Conservation (phyloP, 225 moss, liverwort and hornwort genomes). For the Pseudisothecium myosuroides region DNA sequence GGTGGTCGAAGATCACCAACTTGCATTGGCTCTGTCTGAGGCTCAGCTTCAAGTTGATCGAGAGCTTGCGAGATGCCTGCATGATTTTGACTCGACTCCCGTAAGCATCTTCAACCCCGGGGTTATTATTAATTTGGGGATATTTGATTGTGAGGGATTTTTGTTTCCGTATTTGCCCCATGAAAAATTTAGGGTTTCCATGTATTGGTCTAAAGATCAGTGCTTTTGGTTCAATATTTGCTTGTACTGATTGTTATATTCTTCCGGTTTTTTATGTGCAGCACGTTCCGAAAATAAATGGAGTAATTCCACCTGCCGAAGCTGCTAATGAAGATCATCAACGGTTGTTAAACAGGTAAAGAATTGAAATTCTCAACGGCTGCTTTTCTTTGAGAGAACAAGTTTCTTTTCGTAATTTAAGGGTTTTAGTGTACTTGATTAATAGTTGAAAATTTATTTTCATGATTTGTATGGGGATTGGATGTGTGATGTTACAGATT, state of each 20-base stretch:
- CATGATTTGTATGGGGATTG: background rate
- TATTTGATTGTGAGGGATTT: background rate
- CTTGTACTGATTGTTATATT: background rate
- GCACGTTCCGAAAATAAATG: constrained; percentile 58
- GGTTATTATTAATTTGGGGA: background rate
- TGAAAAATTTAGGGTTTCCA: background rate
- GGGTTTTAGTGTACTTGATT: background rate
- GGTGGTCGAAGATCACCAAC: constrained; percentile 34
- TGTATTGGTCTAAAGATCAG: background rate
- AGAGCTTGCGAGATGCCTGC: constrained; percentile 63
- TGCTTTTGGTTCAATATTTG: background rate
- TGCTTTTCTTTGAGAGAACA: background rate
- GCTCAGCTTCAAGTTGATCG: constrained; percentile 33
- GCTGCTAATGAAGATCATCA: constrained; percentile 52
- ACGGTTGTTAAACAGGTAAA: constrained; percentile 42
- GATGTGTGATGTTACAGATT: constrained; percentile 21
- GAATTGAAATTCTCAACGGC: background rate
- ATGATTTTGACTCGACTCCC: constrained; percentile 51
- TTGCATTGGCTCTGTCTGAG: constrained; percentile 50
- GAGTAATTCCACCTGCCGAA: constrained; percentile 43
- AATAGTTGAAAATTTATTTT: background rate
- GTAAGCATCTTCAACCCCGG: background rate
- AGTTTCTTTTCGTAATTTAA: background rate
- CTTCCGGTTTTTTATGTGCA: background rate
- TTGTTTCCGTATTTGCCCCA: background rate